Percentiles rank a stretch among this genome's conserved stretches.
Conservation (phyloP, 306 rosid species). For the Vigna trinervia region DNA sequence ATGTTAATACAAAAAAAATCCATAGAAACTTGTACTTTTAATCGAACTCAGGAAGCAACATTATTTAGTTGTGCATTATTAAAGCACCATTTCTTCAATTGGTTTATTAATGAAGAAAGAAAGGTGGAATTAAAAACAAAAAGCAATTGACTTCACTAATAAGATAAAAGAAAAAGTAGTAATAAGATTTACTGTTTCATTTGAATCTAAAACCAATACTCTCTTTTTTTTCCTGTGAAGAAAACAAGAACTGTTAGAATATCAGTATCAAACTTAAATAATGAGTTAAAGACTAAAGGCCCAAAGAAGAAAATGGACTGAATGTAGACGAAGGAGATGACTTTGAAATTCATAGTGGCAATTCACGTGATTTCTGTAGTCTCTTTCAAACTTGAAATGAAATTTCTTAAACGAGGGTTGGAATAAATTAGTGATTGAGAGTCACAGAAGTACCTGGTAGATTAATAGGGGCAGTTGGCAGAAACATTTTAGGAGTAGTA, state of each 20-base stretch:
- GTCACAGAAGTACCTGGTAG: conserved; percentile 11
- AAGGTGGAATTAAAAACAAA: no score
- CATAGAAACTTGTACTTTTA: no score
- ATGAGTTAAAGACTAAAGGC: background rate
- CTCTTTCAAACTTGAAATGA: conserved; percentile 10
- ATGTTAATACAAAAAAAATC: no score
- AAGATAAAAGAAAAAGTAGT: no score
- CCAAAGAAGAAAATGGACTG: background rate
- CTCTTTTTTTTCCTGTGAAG: background rate
- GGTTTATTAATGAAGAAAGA: no score
- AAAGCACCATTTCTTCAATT: no score
- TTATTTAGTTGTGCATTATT: no score
- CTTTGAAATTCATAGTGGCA: background rate
- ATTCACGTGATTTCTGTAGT: conserved; percentile 26
- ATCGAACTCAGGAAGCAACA: no score
- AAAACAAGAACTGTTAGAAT: background rate
- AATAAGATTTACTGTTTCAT: no score
- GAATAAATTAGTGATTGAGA: conserved; percentile 8
- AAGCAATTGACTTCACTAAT: no score
- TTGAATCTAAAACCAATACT: background rate
- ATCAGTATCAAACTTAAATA: background rate
- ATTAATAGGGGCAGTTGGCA: conserved; percentile 15
- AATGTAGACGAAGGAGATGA: background rate
- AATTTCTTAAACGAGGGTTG: background rate
- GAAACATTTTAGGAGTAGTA: background rate